Evolutionary conservation across 371 early-diverging fungal species (phyloP).

Genomic region (Lichtheimia ramosa): DNA sequence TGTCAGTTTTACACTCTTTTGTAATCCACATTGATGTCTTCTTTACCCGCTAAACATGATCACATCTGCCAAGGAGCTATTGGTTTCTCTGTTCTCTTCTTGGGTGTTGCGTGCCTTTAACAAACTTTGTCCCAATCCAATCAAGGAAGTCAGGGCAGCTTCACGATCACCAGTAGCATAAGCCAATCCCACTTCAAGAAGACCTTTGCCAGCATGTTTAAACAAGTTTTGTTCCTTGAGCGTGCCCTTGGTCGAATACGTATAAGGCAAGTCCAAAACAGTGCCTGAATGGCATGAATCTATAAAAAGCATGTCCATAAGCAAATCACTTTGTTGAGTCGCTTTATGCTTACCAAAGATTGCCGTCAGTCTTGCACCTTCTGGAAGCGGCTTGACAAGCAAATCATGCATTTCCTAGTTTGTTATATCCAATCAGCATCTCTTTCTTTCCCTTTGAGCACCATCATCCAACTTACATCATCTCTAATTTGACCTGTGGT

Average conservation of each 20-base stretch:
- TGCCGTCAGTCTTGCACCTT: constrained; percentile 82
- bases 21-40: too few relatives aligned
- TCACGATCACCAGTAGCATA: constrained; percentile 51
- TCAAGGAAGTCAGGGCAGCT: constrained; percentile 47
- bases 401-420: constrained; percentile 67
- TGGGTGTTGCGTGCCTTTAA: constrained; percentile 36
- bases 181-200: constrained; percentile 52
- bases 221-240: constrained; percentile 56
- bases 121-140: constrained; percentile 49
- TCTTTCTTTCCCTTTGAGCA: not conserved
- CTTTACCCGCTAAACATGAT: constrained; percentile 78
- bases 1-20: not conserved
- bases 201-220: constrained; percentile 50
- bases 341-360: constrained; percentile 91
- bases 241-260: constrained; percentile 75
- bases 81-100: constrained; percentile 40
- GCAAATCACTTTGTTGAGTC: too few relatives aligned
- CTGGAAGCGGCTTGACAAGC: constrained; percentile 82
- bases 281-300: constrained; percentile 77
- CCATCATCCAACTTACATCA: constrained; percentile 50
- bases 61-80: constrained; percentile 73
- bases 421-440: too few relatives aligned
- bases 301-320: too few relatives aligned
- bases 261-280: constrained; percentile 84
- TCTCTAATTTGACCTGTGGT: constrained; percentile 82